Evolutionary conservation across 1,284 basidiomycete genomes (phyloP).

Genomic region (Golubevia sp.): DNA sequence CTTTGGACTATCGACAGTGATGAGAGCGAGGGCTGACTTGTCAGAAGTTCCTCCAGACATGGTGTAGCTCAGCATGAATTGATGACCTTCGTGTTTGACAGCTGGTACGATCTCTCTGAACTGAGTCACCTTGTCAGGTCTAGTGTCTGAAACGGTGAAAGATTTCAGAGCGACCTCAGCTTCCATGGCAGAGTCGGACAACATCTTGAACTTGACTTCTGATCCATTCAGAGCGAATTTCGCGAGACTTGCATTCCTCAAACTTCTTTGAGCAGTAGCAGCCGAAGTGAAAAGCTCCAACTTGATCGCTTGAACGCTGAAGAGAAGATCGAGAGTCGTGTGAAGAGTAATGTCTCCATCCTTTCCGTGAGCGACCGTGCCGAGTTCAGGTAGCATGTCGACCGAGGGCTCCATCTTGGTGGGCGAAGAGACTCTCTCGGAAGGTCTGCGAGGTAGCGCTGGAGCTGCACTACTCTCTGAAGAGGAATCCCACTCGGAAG

Average conservation of each 20-base stretch:
- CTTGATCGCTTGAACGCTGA: conserved; percentile 76
- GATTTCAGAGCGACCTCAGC: conserved; percentile 85
- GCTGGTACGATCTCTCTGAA: conserved; percentile 96
- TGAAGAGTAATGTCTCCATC: conserved; percentile 16
- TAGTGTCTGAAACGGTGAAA: conserved; percentile 87
- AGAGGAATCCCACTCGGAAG: too few species aligned
- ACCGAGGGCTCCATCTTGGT: conserved; percentile 37
- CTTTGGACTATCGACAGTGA: conserved; percentile 90
- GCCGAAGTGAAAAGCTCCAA: conserved; percentile 85
- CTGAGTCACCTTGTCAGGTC: conserved; percentile 74
- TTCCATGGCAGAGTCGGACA: conserved; percentile 82
- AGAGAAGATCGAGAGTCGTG: conserved; percentile 74
- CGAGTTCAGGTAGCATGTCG: conserved; percentile 66
- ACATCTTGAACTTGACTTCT: conserved; percentile 78
- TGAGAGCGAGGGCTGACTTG: conserved; percentile 73
- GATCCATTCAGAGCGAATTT: conserved; percentile 82
- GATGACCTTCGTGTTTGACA: conserved; percentile 84
- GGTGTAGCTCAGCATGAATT: conserved; percentile 91
- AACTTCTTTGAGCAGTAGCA: conserved; percentile 69
- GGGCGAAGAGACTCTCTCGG: background rate
- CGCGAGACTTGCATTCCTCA: conserved; percentile 81
- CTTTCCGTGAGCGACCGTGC: conserved; percentile 53
- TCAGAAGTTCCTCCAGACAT: conserved; percentile 68
- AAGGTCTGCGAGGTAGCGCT: conserved; percentile 8
- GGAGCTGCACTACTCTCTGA: conserved; percentile 1